Base-by-base conservation (phyloP, 148 eudicot species). In the Cornus controversa region DNA sequence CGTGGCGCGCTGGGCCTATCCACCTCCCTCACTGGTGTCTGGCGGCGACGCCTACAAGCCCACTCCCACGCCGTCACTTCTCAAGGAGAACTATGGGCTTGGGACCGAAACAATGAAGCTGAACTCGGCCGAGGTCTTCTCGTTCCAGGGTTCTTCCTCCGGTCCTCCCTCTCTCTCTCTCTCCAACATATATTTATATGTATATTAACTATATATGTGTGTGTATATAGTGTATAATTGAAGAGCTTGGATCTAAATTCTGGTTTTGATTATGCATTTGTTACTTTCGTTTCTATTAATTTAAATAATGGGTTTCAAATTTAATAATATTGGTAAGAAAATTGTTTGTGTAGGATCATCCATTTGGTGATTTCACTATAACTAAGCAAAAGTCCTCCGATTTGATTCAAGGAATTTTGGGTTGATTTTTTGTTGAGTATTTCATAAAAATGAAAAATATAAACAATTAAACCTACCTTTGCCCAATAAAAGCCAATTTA, bases 11-110 rank as follows among this genome's bases (percentile, higher is more conserved):
- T 91, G 65, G 99, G 99, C 37, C 79, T 92, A 72, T 88, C 91
- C 6, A 74, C 90, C n/a, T 86, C 93, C 62, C 54, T 84, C 13
- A 53, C 80, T 2, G 97, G 98, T 9, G 73, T 90, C 36, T n/a
- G 91, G 91, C 31, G 88, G 83, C 57, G 97, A 93, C 87, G 91
- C 88, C 78, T 96, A 92, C 78, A 97, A 96, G 82, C 97, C 98
- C 71, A 89, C 90, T 96, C 99, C 62, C 91, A 93, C 69, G 98
- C 97, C 70, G 91, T 96, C 69, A 96, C 98, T 26, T 79, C 84
- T 75, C 77, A 80, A 68, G 98, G 98, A 29, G 91, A 93, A 68
- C 70, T 93, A 74, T 96, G 98, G 99, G 87, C 98, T 69, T 96
- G 98, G 99, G 99, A 98, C 60, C 90, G 98, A 71, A 93, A 96